These are phyloP conservation scores for Yamadazyma philogaea DNA, from an alignment of 805 yeast species.

Conservation along the genomic window DNA sequence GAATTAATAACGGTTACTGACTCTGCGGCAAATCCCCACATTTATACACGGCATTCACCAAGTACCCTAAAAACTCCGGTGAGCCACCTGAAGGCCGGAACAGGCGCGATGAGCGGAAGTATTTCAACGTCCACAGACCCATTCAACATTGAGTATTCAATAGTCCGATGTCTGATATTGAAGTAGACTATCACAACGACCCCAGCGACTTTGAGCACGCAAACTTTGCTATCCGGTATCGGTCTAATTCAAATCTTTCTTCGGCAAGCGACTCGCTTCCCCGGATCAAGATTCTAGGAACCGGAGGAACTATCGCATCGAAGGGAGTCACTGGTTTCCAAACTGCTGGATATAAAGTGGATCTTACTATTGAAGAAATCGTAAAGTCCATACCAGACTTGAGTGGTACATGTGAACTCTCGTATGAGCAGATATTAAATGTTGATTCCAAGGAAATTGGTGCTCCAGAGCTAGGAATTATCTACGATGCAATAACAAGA, in stretches of 20 bases:
- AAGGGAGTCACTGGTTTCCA: slow-evolving; percentile 37
- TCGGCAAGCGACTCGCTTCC: slow-evolving; percentile 20
- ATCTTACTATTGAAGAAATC: slow-evolving; percentile 46
- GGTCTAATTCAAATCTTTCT: slow-evolving; percentile 27
- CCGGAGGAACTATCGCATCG: slow-evolving; percentile 47
- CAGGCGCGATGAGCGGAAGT: slow-evolving; percentile 5
- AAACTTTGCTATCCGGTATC: slow-evolving; percentile 32
- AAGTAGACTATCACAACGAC: slow-evolving; percentile 20
- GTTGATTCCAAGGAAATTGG: slow-evolving; percentile 59
- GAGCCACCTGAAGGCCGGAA: background rate
- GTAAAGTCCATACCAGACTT: slow-evolving; percentile 56
- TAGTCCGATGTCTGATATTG: slow-evolving; percentile 11
- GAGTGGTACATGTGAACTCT: slow-evolving; percentile 50
- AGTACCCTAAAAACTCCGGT: background rate
- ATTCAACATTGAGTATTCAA: too few species aligned
- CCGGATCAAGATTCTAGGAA: slow-evolving; percentile 39
- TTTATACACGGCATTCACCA: slow-evolving; percentile 4
- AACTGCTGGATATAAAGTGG: slow-evolving; percentile 45
- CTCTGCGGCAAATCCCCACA: background rate
- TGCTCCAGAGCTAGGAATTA: slow-evolving; percentile 41
- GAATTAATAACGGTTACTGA: too few species aligned
- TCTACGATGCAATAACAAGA: slow-evolving; percentile 45
- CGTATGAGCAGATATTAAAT: slow-evolving; percentile 61
- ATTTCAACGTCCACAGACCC: background rate
- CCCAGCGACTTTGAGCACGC: slow-evolving; percentile 28